phyloP scores from a whole-genome alignment of 441 rosid genomes.

The Erodium trifolium region DNA sequence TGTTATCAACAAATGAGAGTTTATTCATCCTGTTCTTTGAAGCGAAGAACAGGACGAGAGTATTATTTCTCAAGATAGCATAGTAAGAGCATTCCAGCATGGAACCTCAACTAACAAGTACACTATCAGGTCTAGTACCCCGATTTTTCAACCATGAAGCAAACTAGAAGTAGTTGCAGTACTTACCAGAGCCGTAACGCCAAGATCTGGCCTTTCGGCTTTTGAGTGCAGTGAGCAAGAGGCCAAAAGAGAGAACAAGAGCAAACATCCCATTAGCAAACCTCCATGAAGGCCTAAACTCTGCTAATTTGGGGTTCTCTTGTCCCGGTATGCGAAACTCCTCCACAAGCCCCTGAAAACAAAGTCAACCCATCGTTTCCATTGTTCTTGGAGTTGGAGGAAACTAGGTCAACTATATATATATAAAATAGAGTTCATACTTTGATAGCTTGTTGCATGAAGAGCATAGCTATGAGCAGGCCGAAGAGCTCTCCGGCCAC shows the following conservation, averaged over 20 bases:
- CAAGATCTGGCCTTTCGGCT: constrained; percentile 78
- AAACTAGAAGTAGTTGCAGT: too few relatives aligned
- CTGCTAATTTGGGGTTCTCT: constrained; percentile 46
- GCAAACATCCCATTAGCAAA: constrained; percentile 85
- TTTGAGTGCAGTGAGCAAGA: constrained; percentile 52
- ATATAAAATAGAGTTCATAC: constrained; percentile 30
- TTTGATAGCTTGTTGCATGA: constrained; percentile 77
- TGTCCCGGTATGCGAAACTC: constrained; percentile 62
- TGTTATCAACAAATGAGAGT: too few relatives aligned
- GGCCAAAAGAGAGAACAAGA: constrained; percentile 62
- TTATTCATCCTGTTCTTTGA: too few relatives aligned
- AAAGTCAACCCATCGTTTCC: too few relatives aligned
- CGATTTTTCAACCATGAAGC: too few relatives aligned
- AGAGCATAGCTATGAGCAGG: constrained; percentile 74
- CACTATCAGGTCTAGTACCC: too few relatives aligned
- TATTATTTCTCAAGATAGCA: too few relatives aligned
- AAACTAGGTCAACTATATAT: too few relatives aligned
- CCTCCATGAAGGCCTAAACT: constrained; percentile 60
- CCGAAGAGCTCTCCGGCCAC: constrained; percentile 79
- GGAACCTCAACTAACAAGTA: too few relatives aligned
- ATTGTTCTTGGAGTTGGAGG: too few relatives aligned
- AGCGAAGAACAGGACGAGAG: too few relatives aligned
- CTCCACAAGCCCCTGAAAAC: constrained; percentile 55
- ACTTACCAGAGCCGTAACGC: constrained; percentile 41
- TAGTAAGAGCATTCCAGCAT: too few relatives aligned